Conservation (phyloP, 1,284 basidiomycete species). For the Ceratobasidium sp. region DNA sequence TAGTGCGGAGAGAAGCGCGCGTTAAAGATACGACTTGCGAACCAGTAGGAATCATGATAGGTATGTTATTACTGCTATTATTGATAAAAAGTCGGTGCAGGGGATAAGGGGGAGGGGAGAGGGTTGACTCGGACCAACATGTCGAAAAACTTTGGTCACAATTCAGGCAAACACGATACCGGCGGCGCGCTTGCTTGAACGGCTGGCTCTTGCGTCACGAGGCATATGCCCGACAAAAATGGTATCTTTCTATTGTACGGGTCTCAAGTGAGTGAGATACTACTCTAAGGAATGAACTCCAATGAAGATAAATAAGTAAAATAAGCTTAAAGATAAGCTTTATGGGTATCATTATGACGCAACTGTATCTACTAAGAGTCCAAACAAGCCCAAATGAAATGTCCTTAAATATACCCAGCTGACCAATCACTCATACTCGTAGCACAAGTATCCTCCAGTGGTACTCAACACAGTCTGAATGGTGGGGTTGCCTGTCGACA, state of each 20-base stretch:
- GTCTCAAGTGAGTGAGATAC: not conserved
- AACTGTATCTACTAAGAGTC: not conserved
- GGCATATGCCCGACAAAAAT: slow-evolving; percentile 14
- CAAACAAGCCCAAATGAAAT: not conserved
- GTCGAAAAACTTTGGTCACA: slow-evolving; percentile 11
- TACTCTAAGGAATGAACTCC: not conserved
- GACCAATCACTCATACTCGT: slow-evolving; percentile 16
- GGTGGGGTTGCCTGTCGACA: not conserved
- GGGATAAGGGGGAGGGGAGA: slow-evolving; percentile 6
- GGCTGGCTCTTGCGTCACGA: slow-evolving; percentile 43
- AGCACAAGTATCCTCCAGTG: slow-evolving; percentile 20
- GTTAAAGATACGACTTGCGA: slow-evolving; percentile 29
- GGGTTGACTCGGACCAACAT: slow-evolving; percentile 27
- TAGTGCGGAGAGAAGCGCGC: slow-evolving; percentile 35
- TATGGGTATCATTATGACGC: slow-evolving; percentile 9
- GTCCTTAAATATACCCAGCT: not conserved
- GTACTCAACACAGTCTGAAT: slow-evolving; percentile 30
- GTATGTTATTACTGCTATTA: not conserved
- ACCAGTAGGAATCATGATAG: slow-evolving; percentile 30
- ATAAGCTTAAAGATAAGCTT: not conserved
- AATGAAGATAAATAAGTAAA: too few species aligned
- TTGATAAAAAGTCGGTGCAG: not conserved
- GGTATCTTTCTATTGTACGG: slow-evolving; percentile 6
- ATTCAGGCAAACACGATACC: slow-evolving; percentile 41
- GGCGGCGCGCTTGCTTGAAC: slow-evolving; percentile 43